Evolutionary conservation across 768 basidiomycete genomes (phyloP).

Genomic region (Coprinopsis cinerea): DNA sequence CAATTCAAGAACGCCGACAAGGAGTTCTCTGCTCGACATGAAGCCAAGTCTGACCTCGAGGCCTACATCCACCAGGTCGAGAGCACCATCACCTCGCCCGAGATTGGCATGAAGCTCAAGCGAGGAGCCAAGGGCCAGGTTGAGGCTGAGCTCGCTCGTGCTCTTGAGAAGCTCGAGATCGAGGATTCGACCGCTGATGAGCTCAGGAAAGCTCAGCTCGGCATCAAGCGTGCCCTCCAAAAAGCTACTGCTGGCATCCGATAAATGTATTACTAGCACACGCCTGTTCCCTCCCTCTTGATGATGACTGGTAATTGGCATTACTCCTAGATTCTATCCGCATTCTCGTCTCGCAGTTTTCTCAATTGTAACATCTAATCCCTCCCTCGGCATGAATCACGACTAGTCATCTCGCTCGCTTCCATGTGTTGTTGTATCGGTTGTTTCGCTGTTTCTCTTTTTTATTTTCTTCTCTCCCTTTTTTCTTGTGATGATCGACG

Average conservation of each 20-base stretch:
- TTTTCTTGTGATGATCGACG: too few species aligned
- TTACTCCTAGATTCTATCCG: conserved; percentile 1
- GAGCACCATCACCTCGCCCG: conserved; percentile 91
- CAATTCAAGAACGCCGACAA: conserved; percentile 95
- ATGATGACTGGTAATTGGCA: background rate
- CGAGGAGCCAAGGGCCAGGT: conserved; percentile 92
- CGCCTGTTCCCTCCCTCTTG: conserved; percentile 11
- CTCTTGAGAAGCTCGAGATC: conserved; percentile 97
- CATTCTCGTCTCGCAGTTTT: too few species aligned
- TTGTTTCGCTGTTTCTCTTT: conserved; percentile 14
- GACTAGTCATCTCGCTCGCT: conserved; percentile 16
- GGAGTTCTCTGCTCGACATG: conserved; percentile 97
- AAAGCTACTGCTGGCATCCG: conserved; percentile 92
- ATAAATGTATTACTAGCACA: conserved; percentile 39
- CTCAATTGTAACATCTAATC: conserved; percentile 13
- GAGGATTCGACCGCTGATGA: conserved; percentile 93
- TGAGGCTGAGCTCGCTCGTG: conserved; percentile 96
- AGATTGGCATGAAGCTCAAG: conserved; percentile 98
- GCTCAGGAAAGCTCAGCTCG: conserved; percentile 91
- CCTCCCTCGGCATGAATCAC: too few species aligned
- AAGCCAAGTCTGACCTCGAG: conserved; percentile 97
- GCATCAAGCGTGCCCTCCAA: conserved; percentile 95
- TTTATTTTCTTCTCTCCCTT: conserved; percentile 17
- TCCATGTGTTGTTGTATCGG: conserved; percentile 18
- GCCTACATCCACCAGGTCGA: conserved; percentile 97